phyloP scores from a whole-genome alignment of 2,329 filamentous ascomycete genomes.

The Sodiomyces alkalinus region DNA sequence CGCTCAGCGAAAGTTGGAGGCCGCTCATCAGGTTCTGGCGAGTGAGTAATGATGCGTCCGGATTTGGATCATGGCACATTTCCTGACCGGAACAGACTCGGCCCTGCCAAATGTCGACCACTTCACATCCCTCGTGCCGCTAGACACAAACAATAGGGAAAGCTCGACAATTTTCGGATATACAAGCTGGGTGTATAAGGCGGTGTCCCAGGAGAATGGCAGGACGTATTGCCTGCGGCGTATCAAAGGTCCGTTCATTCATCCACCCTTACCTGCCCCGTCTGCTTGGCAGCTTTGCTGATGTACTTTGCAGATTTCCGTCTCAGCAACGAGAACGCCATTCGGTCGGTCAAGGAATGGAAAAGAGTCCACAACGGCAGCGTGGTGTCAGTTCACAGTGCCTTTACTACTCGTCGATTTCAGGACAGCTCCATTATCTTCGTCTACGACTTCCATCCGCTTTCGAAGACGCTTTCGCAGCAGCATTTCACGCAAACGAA shows the following conservation, averaged over 20 bases:
- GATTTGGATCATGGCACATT: too few relatives aligned
- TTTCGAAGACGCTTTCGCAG: conserved; percentile 80
- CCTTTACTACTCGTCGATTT: conserved; percentile 86
- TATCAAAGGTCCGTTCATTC: conserved; percentile 48
- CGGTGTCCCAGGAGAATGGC: conserved; percentile 75
- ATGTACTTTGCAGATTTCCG: conserved; percentile 50
- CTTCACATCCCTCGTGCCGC: conserved; percentile 81
- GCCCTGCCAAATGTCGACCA: conserved; percentile 69
- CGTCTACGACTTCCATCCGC: conserved; percentile 83
- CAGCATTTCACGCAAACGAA: conserved; percentile 45
- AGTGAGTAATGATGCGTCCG: conserved; percentile 31
- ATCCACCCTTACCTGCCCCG: too few relatives aligned
- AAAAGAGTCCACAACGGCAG: conserved; percentile 68
- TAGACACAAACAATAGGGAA: conserved; percentile 71
- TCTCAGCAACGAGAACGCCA: conserved; percentile 77
- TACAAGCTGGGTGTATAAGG: conserved; percentile 91
- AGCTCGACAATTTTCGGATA: conserved; percentile 71
- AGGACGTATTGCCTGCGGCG: conserved; percentile 76
- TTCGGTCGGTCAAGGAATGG: conserved; percentile 78
- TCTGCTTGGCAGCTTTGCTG: too few relatives aligned
- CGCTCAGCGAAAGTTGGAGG: conserved; percentile 75
- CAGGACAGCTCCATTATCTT: conserved; percentile 90
- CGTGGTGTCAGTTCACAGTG: conserved; percentile 77
- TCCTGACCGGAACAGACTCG: conserved; percentile 19
- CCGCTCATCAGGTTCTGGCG: conserved; percentile 69